A percentile compares a stretch with the other conserved stretches of the same genome.
Evolutionary conservation across 2,329 filamentous ascomycete species (phyloP).

Genomic region (Nigrospora oryzae): DNA sequence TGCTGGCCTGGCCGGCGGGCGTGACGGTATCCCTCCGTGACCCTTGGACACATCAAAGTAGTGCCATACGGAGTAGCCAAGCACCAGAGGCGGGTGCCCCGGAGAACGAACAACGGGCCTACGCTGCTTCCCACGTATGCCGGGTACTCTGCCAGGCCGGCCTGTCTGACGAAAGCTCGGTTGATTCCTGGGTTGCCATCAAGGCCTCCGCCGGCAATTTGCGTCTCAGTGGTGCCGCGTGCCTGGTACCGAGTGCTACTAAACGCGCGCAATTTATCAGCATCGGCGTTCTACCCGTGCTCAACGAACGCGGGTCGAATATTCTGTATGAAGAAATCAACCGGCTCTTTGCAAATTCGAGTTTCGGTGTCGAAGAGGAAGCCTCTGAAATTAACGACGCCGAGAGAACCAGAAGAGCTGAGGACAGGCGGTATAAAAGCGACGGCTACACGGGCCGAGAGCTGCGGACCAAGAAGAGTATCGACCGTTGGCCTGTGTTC

Average conservation of each 20-base stretch:
- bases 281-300: conserved; percentile 61
- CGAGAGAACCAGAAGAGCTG: conserved; percentile 9
- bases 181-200: conserved; percentile 58
- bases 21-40: conserved; percentile 54
- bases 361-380: conserved; percentile 59
- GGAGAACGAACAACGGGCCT: conserved; percentile 5
- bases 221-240: conserved; percentile 63
- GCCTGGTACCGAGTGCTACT: conserved; percentile 58
- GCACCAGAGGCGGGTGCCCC: neutral
- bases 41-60: conserved; percentile 21
- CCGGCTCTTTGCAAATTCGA: conserved; percentile 63
- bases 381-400: conserved; percentile 25
- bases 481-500: conserved; percentile 87
- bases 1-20: conserved; percentile 59
- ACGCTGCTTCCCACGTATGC: conserved; percentile 22
- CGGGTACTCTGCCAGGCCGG: conserved; percentile 58
- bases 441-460: conserved; percentile 42
- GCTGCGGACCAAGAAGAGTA: conserved; percentile 49
- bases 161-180: conserved; percentile 44
- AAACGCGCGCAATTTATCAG: conserved; percentile 75
- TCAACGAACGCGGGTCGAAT: conserved; percentile 46
- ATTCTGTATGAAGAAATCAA: conserved; percentile 74
- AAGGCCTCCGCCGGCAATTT: conserved; percentile 56
- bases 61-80: conserved; percentile 24
- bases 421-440: conserved; percentile 24